These are phyloP conservation scores for Alternaria ventricosa DNA, from an alignment of 2,329 filamentous ascomycete species.

Conservation along the genomic window DNA sequence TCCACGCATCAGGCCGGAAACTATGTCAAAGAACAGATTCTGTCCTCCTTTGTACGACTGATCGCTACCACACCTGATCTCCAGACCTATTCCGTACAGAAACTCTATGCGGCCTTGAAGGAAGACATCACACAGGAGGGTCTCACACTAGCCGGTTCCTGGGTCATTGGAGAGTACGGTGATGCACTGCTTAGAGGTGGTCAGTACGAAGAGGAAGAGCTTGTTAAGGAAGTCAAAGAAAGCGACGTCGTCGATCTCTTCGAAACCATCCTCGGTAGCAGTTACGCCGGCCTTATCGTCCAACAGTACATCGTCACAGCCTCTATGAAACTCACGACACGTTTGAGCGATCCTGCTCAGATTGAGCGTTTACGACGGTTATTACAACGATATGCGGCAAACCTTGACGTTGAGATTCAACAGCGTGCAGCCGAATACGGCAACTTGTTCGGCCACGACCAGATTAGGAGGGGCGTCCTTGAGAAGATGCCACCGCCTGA, in stretches of 20 bases:
- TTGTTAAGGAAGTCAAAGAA: constrained; percentile 82
- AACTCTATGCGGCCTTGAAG: constrained; percentile 87
- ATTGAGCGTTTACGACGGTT: constrained; percentile 83
- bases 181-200: constrained; percentile 88
- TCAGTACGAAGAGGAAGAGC: constrained; percentile 91
- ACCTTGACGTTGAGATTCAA: constrained; percentile 93
- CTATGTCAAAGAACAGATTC: constrained; percentile 96
- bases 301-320: constrained; percentile 97
- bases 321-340: constrained; percentile 91
- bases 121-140: constrained; percentile 98
- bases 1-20: constrained; percentile 70
- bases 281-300: constrained; percentile 87
- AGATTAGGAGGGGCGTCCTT: constrained; percentile 85
- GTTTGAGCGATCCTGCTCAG: constrained; percentile 82
- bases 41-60: constrained; percentile 94
- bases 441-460: constrained; percentile 90
- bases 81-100: constrained; percentile 96
- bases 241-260: constrained; percentile 94
- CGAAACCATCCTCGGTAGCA: constrained; percentile 88
- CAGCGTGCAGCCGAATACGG: constrained; percentile 94
- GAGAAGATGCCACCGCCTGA: constrained; percentile 98
- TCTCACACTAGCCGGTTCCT: constrained; percentile 88
- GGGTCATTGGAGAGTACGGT: constrained; percentile 97
- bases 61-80: constrained; percentile 94
- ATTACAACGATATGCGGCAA: constrained; percentile 78